A percentile compares a stretch with the other conserved stretches of the same genome.
Evolutionary conservation across 2,329 filamentous ascomycete species (phyloP).

Genomic region (Hypomyces rosellus): DNA sequence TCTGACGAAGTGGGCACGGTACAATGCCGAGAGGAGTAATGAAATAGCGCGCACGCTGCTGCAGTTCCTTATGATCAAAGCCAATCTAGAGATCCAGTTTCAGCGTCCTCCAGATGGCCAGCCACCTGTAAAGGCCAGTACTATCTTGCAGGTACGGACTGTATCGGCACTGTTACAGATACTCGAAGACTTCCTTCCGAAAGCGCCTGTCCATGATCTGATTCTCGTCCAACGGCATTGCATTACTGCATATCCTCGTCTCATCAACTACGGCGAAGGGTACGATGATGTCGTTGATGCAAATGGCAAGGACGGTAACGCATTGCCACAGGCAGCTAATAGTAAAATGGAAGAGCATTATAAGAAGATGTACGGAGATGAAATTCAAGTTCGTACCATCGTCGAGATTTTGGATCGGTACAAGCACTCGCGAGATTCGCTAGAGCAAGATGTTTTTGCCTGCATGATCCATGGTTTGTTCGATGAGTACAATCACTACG

Average conservation of each 20-base stretch:
- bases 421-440: constrained; percentile 76
- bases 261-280: constrained; percentile 94
- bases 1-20: constrained; percentile 71
- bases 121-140: constrained; percentile 52
- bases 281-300: constrained; percentile 86
- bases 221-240: constrained; percentile 79
- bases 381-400: constrained; percentile 79
- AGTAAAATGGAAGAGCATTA: constrained; percentile 95
- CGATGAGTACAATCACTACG: constrained; percentile 93
- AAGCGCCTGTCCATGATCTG: constrained; percentile 57
- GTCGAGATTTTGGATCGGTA: constrained; percentile 79
- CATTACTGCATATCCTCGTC: constrained; percentile 83
- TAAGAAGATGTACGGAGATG: constrained; percentile 94
- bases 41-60: constrained; percentile 66
- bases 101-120: constrained; percentile 64
- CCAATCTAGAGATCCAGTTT: constrained; percentile 68
- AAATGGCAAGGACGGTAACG: constrained; percentile 77
- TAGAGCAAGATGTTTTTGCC: constrained; percentile 90
- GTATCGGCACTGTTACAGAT: constrained; percentile 75
- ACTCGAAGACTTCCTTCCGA: constrained; percentile 62
- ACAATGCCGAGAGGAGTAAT: constrained; percentile 58
- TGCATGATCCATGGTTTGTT: constrained; percentile 99
- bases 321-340: constrained; percentile 71
- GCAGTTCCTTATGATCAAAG: constrained; percentile 80
- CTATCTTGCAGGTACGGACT: constrained; percentile 77